Evolutionary conservation across 192 early-diverging fungal species (phyloP).

Genomic region (Umbelopsis ramanniana): DNA sequence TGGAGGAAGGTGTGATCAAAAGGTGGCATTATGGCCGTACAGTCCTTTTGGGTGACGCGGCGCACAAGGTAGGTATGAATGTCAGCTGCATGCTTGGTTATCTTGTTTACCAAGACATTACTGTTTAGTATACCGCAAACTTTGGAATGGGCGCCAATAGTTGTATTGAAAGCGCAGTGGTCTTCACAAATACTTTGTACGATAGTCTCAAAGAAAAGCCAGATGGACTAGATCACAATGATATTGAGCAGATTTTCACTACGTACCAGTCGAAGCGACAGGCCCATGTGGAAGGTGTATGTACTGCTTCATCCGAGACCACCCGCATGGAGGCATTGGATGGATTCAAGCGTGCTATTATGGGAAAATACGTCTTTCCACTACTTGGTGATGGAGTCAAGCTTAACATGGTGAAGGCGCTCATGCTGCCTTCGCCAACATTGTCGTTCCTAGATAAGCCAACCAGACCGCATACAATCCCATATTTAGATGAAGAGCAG

Average conservation of each 20-base stretch:
- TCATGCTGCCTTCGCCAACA: not conserved
- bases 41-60: slow-evolving; percentile 42
- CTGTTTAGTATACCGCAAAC: slow-evolving; percentile 1
- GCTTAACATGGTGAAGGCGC: not conserved
- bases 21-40: slow-evolving; percentile 42
- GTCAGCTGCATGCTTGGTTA: not conserved
- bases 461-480: not conserved
- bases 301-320: not conserved
- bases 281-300: not conserved
- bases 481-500: not conserved
- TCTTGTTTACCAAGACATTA: not conserved
- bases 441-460: not conserved
- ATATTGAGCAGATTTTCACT: not conserved
- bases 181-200: not conserved
- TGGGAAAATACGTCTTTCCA: slow-evolving; percentile 3
- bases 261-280: not conserved
- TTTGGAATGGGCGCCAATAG: slow-evolving; percentile 3
- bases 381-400: not conserved
- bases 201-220: not conserved
- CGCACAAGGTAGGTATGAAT: slow-evolving; percentile 31
- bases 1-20: slow-evolving; percentile 29
- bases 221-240: not conserved
- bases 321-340: not conserved
- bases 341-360: not conserved
- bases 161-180: not conserved